Conservation (phyloP, 495 filamentous ascomycete species). For the Penicillium paradoxum region DNA sequence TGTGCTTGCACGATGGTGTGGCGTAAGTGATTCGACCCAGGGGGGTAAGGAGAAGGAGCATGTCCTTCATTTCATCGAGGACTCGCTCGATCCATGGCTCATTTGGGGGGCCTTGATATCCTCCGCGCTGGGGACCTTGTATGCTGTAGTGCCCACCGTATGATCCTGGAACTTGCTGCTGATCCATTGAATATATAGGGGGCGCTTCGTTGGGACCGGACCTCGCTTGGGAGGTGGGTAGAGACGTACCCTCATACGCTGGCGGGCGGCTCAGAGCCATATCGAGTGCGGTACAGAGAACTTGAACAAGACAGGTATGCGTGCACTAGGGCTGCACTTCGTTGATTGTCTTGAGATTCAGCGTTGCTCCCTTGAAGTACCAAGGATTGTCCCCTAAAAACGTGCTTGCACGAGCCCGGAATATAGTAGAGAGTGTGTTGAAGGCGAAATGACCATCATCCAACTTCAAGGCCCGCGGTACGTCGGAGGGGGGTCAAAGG, state of each 20-base stretch:
- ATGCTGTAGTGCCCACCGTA: constrained; percentile 46
- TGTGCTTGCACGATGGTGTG: constrained; percentile 69
- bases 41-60: constrained; percentile 80
- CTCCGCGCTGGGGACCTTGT: constrained; percentile 36
- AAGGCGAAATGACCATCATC: background rate
- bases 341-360: background rate
- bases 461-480: background rate
- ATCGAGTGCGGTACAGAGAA: background rate
- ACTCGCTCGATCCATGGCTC: constrained; percentile 84
- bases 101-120: constrained; percentile 50
- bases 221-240: constrained; percentile 8
- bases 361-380: background rate
- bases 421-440: background rate
- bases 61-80: constrained; percentile 83
- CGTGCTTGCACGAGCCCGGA: background rate
- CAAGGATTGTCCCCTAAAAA: background rate
- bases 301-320: background rate
- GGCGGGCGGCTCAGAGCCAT: constrained; percentile 19
- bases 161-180: constrained; percentile 14
- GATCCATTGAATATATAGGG: constrained; percentile 12
- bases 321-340: background rate
- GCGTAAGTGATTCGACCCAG: constrained; percentile 79
- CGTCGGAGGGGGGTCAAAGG: background rate
- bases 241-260: constrained; percentile 6
- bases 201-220: constrained; percentile 11